A percentile compares a stretch with the other conserved stretches of the same genome.
phyloP scores from a whole-genome alignment of 257 asterid species.

The Capsicum baccatum region DNA sequence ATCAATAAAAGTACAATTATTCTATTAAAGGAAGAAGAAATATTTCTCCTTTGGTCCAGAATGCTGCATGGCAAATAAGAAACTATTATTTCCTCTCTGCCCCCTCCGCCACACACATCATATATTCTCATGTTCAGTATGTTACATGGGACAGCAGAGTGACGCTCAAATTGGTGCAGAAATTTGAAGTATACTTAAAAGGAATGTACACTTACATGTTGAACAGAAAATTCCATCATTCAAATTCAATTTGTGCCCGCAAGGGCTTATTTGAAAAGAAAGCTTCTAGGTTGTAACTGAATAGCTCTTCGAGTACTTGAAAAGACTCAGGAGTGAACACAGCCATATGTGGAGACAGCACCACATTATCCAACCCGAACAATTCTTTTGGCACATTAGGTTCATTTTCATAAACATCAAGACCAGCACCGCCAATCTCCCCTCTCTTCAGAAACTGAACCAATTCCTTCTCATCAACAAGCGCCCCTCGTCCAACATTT shows the following conservation, averaged over 20 bases:
- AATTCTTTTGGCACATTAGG: constrained; percentile 64
- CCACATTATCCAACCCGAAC: constrained; percentile 62
- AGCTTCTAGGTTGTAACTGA: constrained; percentile 57
- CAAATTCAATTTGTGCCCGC: constrained; percentile 43
- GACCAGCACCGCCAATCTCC: constrained; percentile 76
- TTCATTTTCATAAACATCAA: constrained; percentile 76
- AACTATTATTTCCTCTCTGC: neutral
- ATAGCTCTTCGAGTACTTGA: constrained; percentile 35
- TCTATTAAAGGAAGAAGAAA: neutral
- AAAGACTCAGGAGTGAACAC: constrained; percentile 51
- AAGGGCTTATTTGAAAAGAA: constrained; percentile 62
- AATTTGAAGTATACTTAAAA: neutral
- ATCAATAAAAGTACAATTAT: constrained; percentile 11
- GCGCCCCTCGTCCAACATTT: constrained; percentile 69
- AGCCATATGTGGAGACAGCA: constrained; percentile 66
- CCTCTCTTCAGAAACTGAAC: constrained; percentile 54
- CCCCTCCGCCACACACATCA: neutral
- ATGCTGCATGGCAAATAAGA: neutral
- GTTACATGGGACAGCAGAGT: constrained; percentile 3
- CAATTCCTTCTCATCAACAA: constrained; percentile 68
- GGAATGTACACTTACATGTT: constrained; percentile 23
- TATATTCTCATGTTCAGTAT: constrained; percentile 22
- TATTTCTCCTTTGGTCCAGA: neutral
- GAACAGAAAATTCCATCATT: constrained; percentile 23
- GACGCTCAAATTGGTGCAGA: neutral